Evolutionary conservation across 306 rosid species (phyloP).

Genomic region (Corylus avellana): DNA sequence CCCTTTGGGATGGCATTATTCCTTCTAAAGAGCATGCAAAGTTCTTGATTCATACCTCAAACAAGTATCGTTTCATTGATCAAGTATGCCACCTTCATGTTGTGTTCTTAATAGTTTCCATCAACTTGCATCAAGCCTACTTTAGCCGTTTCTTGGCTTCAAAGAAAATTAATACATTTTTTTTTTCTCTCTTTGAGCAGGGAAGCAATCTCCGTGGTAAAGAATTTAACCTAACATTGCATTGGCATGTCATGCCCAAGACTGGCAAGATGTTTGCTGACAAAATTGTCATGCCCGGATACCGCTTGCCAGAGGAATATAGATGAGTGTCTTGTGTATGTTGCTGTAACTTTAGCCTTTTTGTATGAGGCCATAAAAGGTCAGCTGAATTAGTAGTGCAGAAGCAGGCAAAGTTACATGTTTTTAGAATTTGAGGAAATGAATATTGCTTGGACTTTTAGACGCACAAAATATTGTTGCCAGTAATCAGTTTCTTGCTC

Average conservation of each 20-base stretch:
- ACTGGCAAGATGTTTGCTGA: constrained; percentile 86
- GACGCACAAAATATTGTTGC: constrained; percentile 13
- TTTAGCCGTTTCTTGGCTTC: constrained; percentile 1
- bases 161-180: neutral
- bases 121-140: constrained; percentile 6
- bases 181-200: constrained; percentile 36
- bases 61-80: constrained; percentile 76
- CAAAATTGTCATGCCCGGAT: constrained; percentile 78
- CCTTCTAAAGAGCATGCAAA: constrained; percentile 80
- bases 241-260: constrained; percentile 99
- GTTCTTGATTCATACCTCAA: constrained; percentile 79
- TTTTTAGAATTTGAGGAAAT: constrained; percentile 26
- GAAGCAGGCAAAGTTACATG: constrained; percentile 24
- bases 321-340: constrained; percentile 55
- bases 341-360: constrained; percentile 45
- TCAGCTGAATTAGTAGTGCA: constrained; percentile 29
- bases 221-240: constrained; percentile 86
- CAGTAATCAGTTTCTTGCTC: constrained; percentile 8
- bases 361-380: constrained; percentile 12
- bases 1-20: constrained; percentile 94
- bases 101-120: neutral
- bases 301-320: constrained; percentile 68
- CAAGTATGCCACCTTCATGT: constrained; percentile 45
- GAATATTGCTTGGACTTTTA: constrained; percentile 25
- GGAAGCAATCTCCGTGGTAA: constrained; percentile 86